Base-by-base conservation (phyloP, 306 rosid species). In the Cucurbita pepo region DNA sequence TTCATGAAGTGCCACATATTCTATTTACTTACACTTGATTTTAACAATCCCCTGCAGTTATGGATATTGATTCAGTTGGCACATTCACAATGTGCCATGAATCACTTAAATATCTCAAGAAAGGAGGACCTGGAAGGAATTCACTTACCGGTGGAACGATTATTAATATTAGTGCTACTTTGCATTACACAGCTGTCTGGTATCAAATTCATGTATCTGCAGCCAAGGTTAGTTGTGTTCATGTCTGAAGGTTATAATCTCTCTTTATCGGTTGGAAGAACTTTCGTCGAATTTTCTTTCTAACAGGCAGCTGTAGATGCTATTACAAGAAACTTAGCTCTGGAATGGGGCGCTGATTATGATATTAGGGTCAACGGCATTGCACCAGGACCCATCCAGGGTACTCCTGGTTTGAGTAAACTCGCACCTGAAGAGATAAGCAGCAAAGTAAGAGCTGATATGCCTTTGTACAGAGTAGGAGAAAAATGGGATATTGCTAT, bases 401-500 rank as follows among this genome's bases (percentile, higher is more conserved):
- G 77, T 76, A 93, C 98, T 14, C 83, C 97, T 69, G 98, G 98
- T 73, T 54, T 90, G 86, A 87, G 89, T 84, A 93, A 93, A 85
- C 87, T 93, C 62, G 88, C 64, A 58, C 98, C 98, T 10, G 79
- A 87, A 0, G 98, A 85, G 83, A 82, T 90, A 61, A 57, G 66
- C 59, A 80, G 78, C 83, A 83, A 79, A 45, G 54, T 76, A 52
- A 83, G 77, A 74, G 94, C 87, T 1, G 65, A 74, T 65, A 79
- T 75, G 88, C 96, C 98, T 41, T 72, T 89, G 51, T 88, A 53
- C 79, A 90, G 83, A 80, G 8, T 84, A 54, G 98, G 98, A 64
- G 98, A 93, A 82, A 90, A 87, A 69, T 93, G 98, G 98, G 97
- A 93, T 79, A 87, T 93, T 81, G 98, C 96, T 21, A 93, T 93